A percentile compares a stretch with the other conserved stretches of the same genome.
Conservation (phyloP, 768 basidiomycete genomes). For the Daedalea quercina region DNA sequence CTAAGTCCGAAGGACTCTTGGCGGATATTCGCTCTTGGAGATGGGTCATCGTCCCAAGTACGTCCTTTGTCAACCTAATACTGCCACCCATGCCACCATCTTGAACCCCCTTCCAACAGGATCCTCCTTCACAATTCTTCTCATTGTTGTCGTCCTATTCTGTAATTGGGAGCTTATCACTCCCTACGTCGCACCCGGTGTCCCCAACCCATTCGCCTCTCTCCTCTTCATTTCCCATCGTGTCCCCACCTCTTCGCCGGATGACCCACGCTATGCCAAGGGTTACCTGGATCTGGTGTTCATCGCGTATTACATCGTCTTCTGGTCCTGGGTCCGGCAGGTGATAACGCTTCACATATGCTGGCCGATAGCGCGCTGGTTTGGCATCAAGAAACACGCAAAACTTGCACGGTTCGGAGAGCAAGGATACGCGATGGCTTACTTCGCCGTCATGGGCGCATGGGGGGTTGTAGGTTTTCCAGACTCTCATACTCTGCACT, state of each 20-base stretch:
- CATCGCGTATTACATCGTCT: conserved; percentile 74
- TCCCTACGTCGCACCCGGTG: conserved; percentile 37
- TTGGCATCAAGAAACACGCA: conserved; percentile 56
- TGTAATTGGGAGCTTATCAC: conserved; percentile 55
- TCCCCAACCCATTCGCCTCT: conserved; percentile 67
- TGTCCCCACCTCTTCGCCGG: conserved; percentile 42
- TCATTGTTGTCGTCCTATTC: conserved; percentile 54
- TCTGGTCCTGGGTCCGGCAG: conserved; percentile 88
- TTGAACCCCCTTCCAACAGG: no score
- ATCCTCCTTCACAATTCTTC: conserved; percentile 60
- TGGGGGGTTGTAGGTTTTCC: conserved; percentile 69
- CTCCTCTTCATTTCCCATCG: conserved; percentile 68
- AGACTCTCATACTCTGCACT: not conserved
- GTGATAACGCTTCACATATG: conserved; percentile 57
- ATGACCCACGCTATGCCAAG: conserved; percentile 64
- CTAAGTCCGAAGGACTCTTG: conserved; percentile 35
- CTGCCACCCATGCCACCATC: no score
- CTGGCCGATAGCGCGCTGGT: conserved; percentile 58
- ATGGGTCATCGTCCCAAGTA: conserved; percentile 76
- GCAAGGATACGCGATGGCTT: conserved; percentile 82
- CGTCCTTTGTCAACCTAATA: conserved; percentile 15
- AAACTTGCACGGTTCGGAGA: conserved; percentile 88
- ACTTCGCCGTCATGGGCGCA: conserved; percentile 62
- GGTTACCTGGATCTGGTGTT: conserved; percentile 73
- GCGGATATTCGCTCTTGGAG: conserved; percentile 43